Evolutionary conservation across 2,329 filamentous ascomycete species (phyloP), one percentile per base, ranked within the genome.

Genomic region (Alternaria panax): DNA sequence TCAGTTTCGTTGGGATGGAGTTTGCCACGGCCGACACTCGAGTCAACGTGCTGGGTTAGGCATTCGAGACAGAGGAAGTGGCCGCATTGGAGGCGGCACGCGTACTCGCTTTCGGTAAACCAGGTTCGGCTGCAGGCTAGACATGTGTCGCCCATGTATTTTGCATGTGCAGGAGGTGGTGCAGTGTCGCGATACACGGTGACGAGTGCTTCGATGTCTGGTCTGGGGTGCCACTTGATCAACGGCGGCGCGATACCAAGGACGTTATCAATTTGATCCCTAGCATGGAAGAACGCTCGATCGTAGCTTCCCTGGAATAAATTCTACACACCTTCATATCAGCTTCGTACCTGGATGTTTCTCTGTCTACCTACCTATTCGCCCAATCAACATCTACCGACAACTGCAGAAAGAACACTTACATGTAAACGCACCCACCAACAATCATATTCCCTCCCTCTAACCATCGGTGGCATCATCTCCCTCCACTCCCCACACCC

Each of bases 341-440:
- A 38, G 36, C 8, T 38, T n/a, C n/a, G 16, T 8, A 8, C 32
- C 14, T 36, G 6, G 32, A 5, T 18, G 7, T n/a, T n/a, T 14
- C 6, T 16, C n/a, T 38, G 8, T 20, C 1, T 20, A 1, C 34
- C n/a, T 14, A 32, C 12, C 34, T 20, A 4, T 11, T 20, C n/a
- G 25, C 16, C 32, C 16, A 4, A n/a, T 36, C 14, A n/a, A 18
- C 6, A 36, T n/a, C n/a, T 8, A 27, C 16, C 2, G 5, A 36
- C 32, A 7, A 36, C 7, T 32, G 30, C 30, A 32, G 14, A 36
- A 6, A 6, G 4, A 18, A 22, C 16, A 48, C 62, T 54, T 46
- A 62, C 59, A 45, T 65, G 40, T 25, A 65, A 30, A 24, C 63
- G 54, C 14, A 45, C 16, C 60, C 60, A 65, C 60, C 63, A 65